A percentile compares a stretch with the other conserved stretches of the same genome.
Conservation (phyloP, 768 basidiomycete species). For the Paxillus ammoniavirescens region DNA sequence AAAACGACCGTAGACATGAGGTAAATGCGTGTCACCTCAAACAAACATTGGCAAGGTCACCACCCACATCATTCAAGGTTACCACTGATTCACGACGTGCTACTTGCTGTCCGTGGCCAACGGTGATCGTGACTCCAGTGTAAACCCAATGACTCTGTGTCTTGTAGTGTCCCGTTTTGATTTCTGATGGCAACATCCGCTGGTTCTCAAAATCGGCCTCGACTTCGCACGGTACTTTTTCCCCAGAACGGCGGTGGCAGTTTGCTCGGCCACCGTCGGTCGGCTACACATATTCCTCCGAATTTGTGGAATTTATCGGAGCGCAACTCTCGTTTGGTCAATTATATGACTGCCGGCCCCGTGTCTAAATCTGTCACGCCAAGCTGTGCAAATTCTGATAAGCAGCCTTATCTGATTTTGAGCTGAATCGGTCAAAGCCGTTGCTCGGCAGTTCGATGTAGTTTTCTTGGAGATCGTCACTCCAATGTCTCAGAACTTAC, state of each 20-base stretch:
- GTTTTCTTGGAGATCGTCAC: background rate
- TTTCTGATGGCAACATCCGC: background rate
- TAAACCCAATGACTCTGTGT: background rate
- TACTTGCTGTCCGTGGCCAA: background rate
- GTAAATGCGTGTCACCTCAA: background rate
- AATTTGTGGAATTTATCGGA: conserved; percentile 1
- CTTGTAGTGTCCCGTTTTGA: background rate
- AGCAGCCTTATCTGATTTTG: background rate
- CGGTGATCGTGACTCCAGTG: background rate
- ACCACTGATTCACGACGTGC: background rate
- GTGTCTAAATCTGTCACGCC: background rate
- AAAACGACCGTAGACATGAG: background rate
- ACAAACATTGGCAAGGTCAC: too few species aligned
- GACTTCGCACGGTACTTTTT: conserved; percentile 7
- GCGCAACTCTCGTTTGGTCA: background rate
- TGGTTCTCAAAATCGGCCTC: background rate
- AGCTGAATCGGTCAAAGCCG: background rate
- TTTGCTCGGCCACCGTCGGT: conserved; percentile 11
- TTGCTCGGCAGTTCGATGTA: background rate
- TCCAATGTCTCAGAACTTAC: too few species aligned
- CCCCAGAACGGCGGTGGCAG: conserved; percentile 3
- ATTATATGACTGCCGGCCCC: background rate
- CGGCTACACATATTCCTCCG: background rate
- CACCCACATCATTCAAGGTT: background rate
- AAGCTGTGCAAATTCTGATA: background rate